Conservation (phyloP, 148 eudicot genomes). For the Persicaria maculosa region DNA sequence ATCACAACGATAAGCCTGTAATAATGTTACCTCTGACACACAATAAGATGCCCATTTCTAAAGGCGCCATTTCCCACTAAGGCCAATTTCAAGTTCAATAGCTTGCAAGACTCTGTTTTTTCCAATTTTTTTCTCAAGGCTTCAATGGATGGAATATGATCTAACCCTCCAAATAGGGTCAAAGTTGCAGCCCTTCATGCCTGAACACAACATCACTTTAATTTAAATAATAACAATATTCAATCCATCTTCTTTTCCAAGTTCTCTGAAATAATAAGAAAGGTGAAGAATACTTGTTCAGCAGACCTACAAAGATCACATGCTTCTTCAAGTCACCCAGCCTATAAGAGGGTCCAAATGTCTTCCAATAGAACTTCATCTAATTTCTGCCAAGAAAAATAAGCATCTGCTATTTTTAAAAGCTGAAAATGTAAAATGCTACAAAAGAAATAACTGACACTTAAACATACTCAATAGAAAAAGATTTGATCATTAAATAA, state of each 20-base stretch:
- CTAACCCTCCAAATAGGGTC: slow-evolving; percentile 70
- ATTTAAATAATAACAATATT: slow-evolving; percentile 12
- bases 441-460: not conserved
- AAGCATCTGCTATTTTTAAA: not conserved
- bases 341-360: slow-evolving; percentile 80
- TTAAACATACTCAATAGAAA: not conserved
- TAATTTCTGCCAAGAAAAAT: slow-evolving; percentile 53
- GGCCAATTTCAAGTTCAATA: slow-evolving; percentile 79
- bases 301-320: slow-evolving; percentile 91
- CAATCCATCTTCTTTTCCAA: not conserved
- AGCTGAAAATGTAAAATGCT: not conserved
- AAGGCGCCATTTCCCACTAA: slow-evolving; percentile 75
- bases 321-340: slow-evolving; percentile 91
- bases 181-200: slow-evolving; percentile 93
- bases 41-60: slow-evolving; percentile 97
- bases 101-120: slow-evolving; percentile 85
- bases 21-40: slow-evolving; percentile 71
- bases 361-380: slow-evolving; percentile 94
- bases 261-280: not conserved
- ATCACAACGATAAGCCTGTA: not conserved
- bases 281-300: slow-evolving; percentile 64
- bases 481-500: not conserved
- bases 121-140: slow-evolving; percentile 61
- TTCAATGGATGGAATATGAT: slow-evolving; percentile 64
- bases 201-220: slow-evolving; percentile 32